Evolutionary conservation across 1,284 basidiomycete species (phyloP).

Genomic region (Lignosus rhinocerotis): DNA sequence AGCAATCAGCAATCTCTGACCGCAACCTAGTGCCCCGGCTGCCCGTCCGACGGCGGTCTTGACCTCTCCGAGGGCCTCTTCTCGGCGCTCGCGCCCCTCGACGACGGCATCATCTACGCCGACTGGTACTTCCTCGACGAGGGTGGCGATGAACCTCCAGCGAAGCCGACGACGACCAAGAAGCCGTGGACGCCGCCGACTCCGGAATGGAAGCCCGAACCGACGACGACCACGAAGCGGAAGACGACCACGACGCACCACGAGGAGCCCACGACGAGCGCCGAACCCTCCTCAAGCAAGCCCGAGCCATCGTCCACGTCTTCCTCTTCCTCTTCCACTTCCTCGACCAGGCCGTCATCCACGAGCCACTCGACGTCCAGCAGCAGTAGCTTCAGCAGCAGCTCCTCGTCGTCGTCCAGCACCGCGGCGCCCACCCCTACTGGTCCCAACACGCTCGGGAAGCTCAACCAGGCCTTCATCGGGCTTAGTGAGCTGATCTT

Average conservation of each 20-base stretch:
- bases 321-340: conserved; percentile 12
- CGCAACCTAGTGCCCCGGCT: conserved; percentile 61
- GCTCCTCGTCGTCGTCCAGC: conserved; percentile 21
- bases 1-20: not conserved
- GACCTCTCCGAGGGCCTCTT: conserved; percentile 83
- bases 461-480: conserved; percentile 40
- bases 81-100: conserved; percentile 49
- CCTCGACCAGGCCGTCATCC: conserved; percentile 25
- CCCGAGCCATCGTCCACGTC: conserved; percentile 21
- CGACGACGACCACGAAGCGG: conserved; percentile 19
- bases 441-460: conserved; percentile 35
- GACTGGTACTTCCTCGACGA: conserved; percentile 40
- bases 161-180: not conserved
- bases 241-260: conserved; percentile 25
- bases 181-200: not conserved
- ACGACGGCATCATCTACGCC: conserved; percentile 25
- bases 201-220: not conserved
- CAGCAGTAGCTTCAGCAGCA: conserved; percentile 21
- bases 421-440: conserved; percentile 32
- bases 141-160: conserved; percentile 29
- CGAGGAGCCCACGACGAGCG: conserved; percentile 18
- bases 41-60: conserved; percentile 63
- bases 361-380: conserved; percentile 24
- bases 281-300: conserved; percentile 17
- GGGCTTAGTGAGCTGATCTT: conserved; percentile 38